These are phyloP conservation scores for Kwoniella sp. DNA, from an alignment of 768 basidiomycete genomes.

Conservation along the genomic window DNA sequence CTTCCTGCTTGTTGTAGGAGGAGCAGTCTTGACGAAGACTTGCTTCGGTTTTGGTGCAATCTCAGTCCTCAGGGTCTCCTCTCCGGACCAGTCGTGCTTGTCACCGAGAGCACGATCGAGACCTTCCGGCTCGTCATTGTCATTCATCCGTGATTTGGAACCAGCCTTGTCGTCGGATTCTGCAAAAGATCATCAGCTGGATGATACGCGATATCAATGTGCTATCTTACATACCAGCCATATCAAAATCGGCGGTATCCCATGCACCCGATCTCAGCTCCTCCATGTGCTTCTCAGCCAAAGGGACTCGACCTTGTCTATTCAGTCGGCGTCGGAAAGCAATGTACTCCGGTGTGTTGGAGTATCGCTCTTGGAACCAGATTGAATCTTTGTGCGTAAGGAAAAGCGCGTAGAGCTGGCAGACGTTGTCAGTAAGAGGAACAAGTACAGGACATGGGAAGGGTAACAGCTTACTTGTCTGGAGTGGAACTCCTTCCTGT, in stretches of 20 bases:
- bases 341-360: conserved; percentile 71
- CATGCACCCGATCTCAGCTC: conserved; percentile 83
- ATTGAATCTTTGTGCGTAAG: conserved; percentile 92
- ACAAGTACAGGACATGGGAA: not conserved
- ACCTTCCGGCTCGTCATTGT: conserved; percentile 44
- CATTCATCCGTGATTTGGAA: conserved; percentile 22
- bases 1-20: conserved; percentile 84
- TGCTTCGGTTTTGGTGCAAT: conserved; percentile 57
- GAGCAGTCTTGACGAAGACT: conserved; percentile 92
- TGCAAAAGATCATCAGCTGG: conserved; percentile 46
- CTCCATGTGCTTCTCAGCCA: conserved; percentile 70
- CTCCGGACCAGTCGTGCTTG: conserved; percentile 15
- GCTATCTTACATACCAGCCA: conserved; percentile 25
- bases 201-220: too few species aligned
- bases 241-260: conserved; percentile 60
- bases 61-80: conserved; percentile 40
- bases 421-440: not conserved
- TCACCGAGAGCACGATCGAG: conserved; percentile 40
- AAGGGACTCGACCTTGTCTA: conserved; percentile 80
- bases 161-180: conserved; percentile 72
- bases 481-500: conserved; percentile 85
- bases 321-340: conserved; percentile 75
- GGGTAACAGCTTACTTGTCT: conserved; percentile 72
- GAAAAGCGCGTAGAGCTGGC: conserved; percentile 90
- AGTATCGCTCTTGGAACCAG: conserved; percentile 97